Base-by-base conservation (phyloP, 2,329 filamentous ascomycete species). In the Aspergillus floridensis region DNA sequence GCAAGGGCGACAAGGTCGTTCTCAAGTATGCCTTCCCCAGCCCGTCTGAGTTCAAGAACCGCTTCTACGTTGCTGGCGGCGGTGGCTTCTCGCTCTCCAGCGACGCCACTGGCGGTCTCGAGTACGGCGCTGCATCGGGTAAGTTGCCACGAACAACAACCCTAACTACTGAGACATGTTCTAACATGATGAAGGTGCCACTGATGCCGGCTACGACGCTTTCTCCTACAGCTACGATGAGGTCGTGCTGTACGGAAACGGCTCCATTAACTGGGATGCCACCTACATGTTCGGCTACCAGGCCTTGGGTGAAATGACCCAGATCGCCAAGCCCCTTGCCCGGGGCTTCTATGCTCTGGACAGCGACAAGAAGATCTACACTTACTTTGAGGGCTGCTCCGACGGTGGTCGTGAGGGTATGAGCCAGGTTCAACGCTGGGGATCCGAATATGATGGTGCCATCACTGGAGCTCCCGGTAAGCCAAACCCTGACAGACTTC, bases 351-450 rank as follows among this genome's bases (percentile, higher is more conserved):
- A 79, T 66, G 70, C 68, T 44, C 54, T 68, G 50, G 58, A 63
- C n/a, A 54, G 60, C 38, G 57, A 57, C 41, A 53, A 61, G 24
- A 74, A 71, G 59, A 19, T 74, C 51, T 74, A 74, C 56, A 72
- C 81, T 4, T 84, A 84, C 71, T 85, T 80, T 63, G 77, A 82
- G 62, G 82, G 81, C 3, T 85, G 82, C 68, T 84, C 81, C 12
- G 82, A 84, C 54, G 82, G 82, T 21, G 82, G 81, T 0, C 76
- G 81, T 47, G 79, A 84, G 69, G 82, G 80, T n/a, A 78, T 78
- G 77, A 77, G 74, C 58, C 81, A 84, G 67, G 72, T 82, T 1
- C 82, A 85, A 67, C 78, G 81, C 16, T 84, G 77, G 64, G 70
- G 68, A 7, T 79, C 78, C 8, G 76, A 80, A 51, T 82, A 76